Percentiles rank a stretch among this genome's conserved stretches.
Evolutionary conservation across 2,329 filamentous ascomycete genomes (phyloP).

Genomic region (Calonectria henricotiae): DNA sequence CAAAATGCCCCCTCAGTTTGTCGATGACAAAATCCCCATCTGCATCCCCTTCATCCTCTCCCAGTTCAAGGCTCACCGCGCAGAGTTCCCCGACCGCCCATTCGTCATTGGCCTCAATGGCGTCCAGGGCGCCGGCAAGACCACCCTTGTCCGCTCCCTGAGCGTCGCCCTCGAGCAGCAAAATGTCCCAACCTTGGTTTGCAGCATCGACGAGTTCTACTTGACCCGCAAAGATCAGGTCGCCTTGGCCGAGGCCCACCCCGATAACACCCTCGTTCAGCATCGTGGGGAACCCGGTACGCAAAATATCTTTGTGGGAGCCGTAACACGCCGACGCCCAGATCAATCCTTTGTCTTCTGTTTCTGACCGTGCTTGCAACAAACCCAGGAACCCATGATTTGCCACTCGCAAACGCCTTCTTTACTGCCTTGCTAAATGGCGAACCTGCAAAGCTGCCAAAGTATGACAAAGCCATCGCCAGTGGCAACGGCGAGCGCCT

Average conservation of each 20-base stretch:
- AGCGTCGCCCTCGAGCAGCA: constrained; percentile 72
- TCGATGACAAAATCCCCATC: constrained; percentile 85
- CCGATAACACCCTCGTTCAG: constrained; percentile 83
- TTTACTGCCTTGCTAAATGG: constrained; percentile 73
- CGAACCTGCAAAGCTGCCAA: constrained; percentile 73
- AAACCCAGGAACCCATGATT: constrained; percentile 77
- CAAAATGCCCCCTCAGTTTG: constrained; percentile 62
- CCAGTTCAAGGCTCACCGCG: constrained; percentile 69
- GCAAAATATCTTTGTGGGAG: constrained; percentile 28
- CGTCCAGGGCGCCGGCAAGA: constrained; percentile 93
- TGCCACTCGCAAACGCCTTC: constrained; percentile 75
- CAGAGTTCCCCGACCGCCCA: constrained; percentile 66
- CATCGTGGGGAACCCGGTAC: constrained; percentile 85
- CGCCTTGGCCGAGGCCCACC: constrained; percentile 75
- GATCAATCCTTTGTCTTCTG: constrained; percentile 1
- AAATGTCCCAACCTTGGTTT: constrained; percentile 78
- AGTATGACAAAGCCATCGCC: constrained; percentile 88
- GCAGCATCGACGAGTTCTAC: constrained; percentile 94
- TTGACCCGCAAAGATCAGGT: constrained; percentile 80
- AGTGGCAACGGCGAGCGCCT: constrained; percentile 83
- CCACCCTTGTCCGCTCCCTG: constrained; percentile 83
- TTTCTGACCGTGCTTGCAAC: constrained; percentile 32
- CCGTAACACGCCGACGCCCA: constrained; percentile 23
- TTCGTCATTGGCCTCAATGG: constrained; percentile 91
- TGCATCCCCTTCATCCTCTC: constrained; percentile 84